A percentile compares a stretch with the other conserved stretches of the same genome.
Conservation (phyloP, 108 stramenopile species). For the Nannochloropsis salina region DNA sequence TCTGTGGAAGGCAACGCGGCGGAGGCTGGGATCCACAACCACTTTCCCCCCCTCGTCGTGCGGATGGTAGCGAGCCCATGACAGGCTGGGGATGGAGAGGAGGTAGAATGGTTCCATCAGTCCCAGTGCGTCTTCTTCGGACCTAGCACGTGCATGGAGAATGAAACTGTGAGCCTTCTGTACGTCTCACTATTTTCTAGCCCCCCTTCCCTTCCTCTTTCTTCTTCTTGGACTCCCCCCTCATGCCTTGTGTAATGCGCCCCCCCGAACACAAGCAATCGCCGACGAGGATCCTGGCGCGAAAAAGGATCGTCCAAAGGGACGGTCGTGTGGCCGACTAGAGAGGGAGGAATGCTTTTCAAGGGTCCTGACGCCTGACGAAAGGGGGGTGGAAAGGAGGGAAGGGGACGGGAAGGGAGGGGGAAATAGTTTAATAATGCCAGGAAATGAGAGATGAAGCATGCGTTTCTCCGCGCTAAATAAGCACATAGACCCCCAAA, state of each 20-base stretch:
- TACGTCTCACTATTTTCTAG: neutral
- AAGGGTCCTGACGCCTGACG: neutral
- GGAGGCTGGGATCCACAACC: neutral
- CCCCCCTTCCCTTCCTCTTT: neutral
- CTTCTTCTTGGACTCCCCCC: neutral
- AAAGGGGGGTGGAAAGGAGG: neutral
- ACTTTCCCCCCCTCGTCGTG: neutral
- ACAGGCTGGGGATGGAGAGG: neutral
- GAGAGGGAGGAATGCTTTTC: neutral
- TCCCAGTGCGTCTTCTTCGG: neutral
- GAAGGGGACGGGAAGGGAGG: neutral
- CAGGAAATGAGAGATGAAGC: too few species aligned
- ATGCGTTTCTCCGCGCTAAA: too few species aligned
- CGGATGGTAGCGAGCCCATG: neutral
- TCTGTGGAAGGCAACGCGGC: neutral
- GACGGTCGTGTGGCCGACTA: neutral
- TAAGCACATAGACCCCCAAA: too few species aligned
- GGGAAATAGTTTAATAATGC: neutral
- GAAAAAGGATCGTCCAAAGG: neutral
- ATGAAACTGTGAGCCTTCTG: neutral
- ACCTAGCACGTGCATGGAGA: too few species aligned
- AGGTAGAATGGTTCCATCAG: neutral
- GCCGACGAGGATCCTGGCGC: neutral
- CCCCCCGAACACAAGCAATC: neutral
- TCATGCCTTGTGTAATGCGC: neutral